Conservation (phyloP, 345 rosid species). For the Moricandia moricandioides region DNA sequence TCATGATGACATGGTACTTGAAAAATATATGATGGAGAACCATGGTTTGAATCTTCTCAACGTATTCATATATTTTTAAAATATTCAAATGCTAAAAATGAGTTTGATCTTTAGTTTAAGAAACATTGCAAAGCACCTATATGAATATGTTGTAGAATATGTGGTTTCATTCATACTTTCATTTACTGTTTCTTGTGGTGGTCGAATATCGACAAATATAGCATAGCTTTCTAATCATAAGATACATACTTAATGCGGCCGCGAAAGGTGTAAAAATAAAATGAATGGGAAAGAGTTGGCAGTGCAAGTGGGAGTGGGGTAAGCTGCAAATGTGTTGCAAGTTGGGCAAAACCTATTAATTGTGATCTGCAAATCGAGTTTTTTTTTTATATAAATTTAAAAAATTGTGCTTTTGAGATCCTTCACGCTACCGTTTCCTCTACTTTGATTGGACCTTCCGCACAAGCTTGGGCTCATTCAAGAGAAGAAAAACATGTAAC, state of each 20-base stretch:
- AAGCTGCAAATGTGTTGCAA: constrained; percentile 25
- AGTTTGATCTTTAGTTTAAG: background rate
- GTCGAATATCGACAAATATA: constrained; percentile 16
- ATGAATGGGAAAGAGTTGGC: constrained; percentile 32
- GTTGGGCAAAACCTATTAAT: constrained; percentile 30
- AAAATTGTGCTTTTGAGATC: constrained; percentile 16
- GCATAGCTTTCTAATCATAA: constrained; percentile 21
- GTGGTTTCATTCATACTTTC: background rate
- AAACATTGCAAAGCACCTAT: background rate
- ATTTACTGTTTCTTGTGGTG: constrained; percentile 4
- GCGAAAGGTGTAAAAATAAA: background rate
- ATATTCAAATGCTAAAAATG: too few species aligned
- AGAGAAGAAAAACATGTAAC: background rate
- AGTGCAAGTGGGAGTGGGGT: constrained; percentile 49
- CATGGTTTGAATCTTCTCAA: background rate
- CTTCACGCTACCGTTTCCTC: constrained; percentile 28
- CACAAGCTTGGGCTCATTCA: constrained; percentile 4
- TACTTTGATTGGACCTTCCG: constrained; percentile 27
- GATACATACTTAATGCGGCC: constrained; percentile 11
- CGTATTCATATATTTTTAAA: background rate
- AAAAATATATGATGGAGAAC: background rate
- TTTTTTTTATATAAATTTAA: background rate
- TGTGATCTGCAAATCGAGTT: constrained; percentile 21
- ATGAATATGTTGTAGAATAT: background rate
- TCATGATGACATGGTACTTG: background rate